These are phyloP conservation scores for Monosporozyma siamensis DNA, from an alignment of 805 yeast genomes.

Conservation along the genomic window DNA sequence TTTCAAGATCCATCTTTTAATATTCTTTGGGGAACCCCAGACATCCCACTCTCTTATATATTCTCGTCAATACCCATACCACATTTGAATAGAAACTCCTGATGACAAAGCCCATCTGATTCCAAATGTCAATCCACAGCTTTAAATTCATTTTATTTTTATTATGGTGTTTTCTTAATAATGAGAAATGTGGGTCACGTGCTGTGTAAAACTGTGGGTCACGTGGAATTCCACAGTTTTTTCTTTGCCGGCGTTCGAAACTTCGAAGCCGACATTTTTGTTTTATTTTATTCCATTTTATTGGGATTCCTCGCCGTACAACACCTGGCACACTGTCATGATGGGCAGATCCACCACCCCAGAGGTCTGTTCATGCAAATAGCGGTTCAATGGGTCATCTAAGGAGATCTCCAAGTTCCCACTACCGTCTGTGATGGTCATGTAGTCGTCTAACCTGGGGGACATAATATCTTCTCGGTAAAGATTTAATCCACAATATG, in stretches of 20 bases:
- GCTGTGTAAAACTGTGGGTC: not conserved
- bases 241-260: not conserved
- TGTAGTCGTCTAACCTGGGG: constrained; percentile 43
- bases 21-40: too few relatives aligned
- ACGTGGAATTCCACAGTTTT: not conserved
- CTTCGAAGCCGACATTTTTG: too few relatives aligned
- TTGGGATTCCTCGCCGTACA: constrained; percentile 45
- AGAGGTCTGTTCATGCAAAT: constrained; percentile 52
- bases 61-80: too few relatives aligned
- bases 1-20: too few relatives aligned
- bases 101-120: too few relatives aligned
- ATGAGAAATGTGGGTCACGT: too few relatives aligned
- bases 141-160: too few relatives aligned
- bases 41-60: too few relatives aligned
- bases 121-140: too few relatives aligned
- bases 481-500: constrained; percentile 57
- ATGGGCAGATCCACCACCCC: constrained; percentile 86
- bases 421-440: constrained; percentile 48
- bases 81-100: too few relatives aligned
- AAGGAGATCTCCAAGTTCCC: not conserved
- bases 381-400: constrained; percentile 21
- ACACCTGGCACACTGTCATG: constrained; percentile 52
- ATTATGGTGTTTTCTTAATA: too few relatives aligned
- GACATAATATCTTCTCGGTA: constrained; percentile 76
- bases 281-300: too few relatives aligned